Percentiles rank a stretch among this genome's conserved stretches.
These are phyloP conservation scores for Lantana camara DNA, from an alignment of 257 asterid genomes.

Conservation along the genomic window DNA sequence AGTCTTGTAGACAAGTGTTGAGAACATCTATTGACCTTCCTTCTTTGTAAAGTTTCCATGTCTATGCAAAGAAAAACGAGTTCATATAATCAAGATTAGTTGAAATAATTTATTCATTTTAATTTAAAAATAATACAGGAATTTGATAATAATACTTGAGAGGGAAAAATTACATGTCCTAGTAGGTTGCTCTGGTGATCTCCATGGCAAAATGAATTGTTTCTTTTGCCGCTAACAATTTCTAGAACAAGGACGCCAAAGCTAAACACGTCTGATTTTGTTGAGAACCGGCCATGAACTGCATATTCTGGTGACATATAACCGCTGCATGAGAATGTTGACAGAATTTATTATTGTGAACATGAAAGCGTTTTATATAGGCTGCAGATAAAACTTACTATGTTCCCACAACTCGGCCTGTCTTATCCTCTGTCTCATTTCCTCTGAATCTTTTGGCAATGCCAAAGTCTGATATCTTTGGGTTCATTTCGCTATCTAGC, in stretches of 20 bases:
- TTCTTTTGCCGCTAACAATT: conserved; percentile 35
- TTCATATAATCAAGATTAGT: no score
- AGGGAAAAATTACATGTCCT: conserved; percentile 36
- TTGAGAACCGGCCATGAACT: conserved; percentile 30
- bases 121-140: no score
- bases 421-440: conserved; percentile 47
- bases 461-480: conserved; percentile 61
- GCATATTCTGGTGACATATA: conserved; percentile 44
- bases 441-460: conserved; percentile 46
- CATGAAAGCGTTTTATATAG: neutral
- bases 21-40: neutral
- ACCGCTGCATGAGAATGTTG: conserved; percentile 21
- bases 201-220: conserved; percentile 26
- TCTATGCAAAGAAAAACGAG: neutral
- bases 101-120: no score
- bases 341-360: neutral
- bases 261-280: conserved; percentile 43
- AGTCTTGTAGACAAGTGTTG: neutral
- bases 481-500: conserved; percentile 46
- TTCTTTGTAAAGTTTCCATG: neutral
- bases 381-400: conserved; percentile 34
- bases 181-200: conserved; percentile 35
- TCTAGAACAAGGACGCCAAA: conserved; percentile 38
- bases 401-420: conserved; percentile 53
- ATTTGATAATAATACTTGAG: no score